Base-by-base conservation (phyloP, 495 filamentous ascomycete species). In the Evernia prunastri region DNA sequence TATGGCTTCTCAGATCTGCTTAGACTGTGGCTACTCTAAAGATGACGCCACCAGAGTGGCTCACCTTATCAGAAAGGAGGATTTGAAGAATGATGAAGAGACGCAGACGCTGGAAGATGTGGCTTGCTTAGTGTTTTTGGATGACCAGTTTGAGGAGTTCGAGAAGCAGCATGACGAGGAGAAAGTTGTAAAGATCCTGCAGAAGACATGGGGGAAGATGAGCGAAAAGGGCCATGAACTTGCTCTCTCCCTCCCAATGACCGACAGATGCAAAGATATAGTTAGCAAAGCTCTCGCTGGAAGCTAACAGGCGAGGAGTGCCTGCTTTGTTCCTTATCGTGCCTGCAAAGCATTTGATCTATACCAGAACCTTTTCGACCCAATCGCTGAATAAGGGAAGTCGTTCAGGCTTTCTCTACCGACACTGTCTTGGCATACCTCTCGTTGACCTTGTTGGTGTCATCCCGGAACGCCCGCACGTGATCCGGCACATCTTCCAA, bases 161-260 rank as follows among this genome's bases (percentile, higher is more conserved):
- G 86, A 88, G 78, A 78, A 77, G 62, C 78, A 77, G 63, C 79
- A 82, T 71, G 85, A 81, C 68, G 89, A 92, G 75, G 87, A 84
- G 59, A 92, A 92, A 79, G 82, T 90, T 53, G 66, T 92, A 17
- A 77, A 70, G 17, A 91, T 94, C 64, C 72, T 94, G 74, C 73
- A 77, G 68, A 92, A 92, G 86, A 91, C 89, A 43, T 94, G 90
- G 90, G 86, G 66, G 56, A 94, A 94, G 81, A 92, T 94, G 89
- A 83, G 78, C 47, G 78, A 79, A 63, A 67, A 70, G 60, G 90
- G 89, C n/a, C 76, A 82, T 63, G 82, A 82, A 65, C 74, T 92
- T 73, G 90, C 90, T 35, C 70, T 90, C 68, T 70, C 77, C 72
- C 84, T 92, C 70, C 66, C 80, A 23, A 80, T 91, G 80, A 81